Conservation (phyloP, 2,329 filamentous ascomycete species). For the Diaporthe sp. region DNA sequence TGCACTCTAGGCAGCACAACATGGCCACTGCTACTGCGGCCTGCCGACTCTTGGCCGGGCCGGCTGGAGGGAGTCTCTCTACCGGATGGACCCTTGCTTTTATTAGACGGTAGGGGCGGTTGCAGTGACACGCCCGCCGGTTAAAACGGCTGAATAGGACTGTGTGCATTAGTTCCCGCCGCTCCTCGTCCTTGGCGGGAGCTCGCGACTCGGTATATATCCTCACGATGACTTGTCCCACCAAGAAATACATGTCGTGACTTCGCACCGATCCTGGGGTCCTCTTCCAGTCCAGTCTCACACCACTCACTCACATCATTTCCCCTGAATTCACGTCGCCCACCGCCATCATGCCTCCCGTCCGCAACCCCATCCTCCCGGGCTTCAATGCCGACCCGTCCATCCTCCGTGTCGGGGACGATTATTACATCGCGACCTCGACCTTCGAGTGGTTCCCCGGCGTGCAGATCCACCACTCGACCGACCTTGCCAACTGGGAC, state of each 20-base stretch:
- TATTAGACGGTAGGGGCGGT: not conserved
- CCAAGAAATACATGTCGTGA: not conserved
- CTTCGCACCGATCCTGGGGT: not conserved
- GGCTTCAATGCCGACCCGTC: slow-evolving; percentile 71
- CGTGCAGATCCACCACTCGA: slow-evolving; percentile 68
- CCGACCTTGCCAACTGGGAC: slow-evolving; percentile 66
- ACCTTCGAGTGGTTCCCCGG: slow-evolving; percentile 70
- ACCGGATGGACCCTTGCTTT: not conserved
- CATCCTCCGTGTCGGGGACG: slow-evolving; percentile 63
- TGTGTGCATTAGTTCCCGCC: slow-evolving; percentile 31
- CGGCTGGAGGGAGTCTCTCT: not conserved
- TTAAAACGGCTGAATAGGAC: slow-evolving; percentile 32
- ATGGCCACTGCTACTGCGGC: not conserved
- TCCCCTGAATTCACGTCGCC: not conserved
- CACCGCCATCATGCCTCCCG: slow-evolving; percentile 56
- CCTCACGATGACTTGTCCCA: slow-evolving; percentile 3
- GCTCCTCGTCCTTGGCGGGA: slow-evolving; percentile 11
- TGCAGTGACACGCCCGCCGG: slow-evolving; percentile 31
- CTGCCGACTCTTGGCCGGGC: slow-evolving; percentile 13
- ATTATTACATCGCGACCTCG: slow-evolving; percentile 69
- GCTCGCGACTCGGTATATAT: slow-evolving; percentile 23
- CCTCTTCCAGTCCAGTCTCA: too few species aligned
- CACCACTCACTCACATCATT: not conserved
- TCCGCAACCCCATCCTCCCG: slow-evolving; percentile 68
- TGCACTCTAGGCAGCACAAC: not conserved